Conservation (phyloP, 352 stramenopile species). For the Globisporangium polare region DNA sequence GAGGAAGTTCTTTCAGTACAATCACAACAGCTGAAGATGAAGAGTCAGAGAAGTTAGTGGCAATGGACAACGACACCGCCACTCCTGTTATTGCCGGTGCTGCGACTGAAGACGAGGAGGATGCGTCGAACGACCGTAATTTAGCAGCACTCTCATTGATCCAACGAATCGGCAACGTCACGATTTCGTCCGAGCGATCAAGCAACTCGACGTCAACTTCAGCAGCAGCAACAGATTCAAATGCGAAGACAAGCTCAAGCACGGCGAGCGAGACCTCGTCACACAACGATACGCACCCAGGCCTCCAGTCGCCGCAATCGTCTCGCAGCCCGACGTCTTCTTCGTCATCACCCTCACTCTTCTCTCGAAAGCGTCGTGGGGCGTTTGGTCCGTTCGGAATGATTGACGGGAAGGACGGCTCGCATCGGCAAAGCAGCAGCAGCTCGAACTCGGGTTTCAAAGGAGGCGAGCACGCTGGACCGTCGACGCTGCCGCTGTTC, state of each 20-base stretch:
- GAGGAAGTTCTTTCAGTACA: background rate
- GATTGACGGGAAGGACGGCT: slow-evolving; percentile 2
- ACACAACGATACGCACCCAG: background rate
- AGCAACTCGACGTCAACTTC: background rate
- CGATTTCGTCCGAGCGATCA: slow-evolving; percentile 45
- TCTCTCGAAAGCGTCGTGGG: slow-evolving; percentile 19
- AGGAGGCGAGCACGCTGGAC: background rate
- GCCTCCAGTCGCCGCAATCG: slow-evolving; percentile 12
- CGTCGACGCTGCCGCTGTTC: slow-evolving; percentile 25
- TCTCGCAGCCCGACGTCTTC: slow-evolving; percentile 13
- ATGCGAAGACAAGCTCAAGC: background rate
- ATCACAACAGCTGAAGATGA: background rate
- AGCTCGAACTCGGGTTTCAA: background rate
- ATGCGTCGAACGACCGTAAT: slow-evolving; percentile 13
- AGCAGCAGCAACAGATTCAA: background rate
- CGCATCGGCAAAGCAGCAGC: background rate
- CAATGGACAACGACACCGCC: background rate
- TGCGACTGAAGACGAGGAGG: background rate
- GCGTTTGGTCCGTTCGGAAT: slow-evolving; percentile 9
- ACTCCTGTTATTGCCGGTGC: background rate
- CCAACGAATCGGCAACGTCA: slow-evolving; percentile 73
- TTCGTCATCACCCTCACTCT: slow-evolving; percentile 12
- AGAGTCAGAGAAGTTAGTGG: background rate
- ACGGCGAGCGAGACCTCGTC: background rate
- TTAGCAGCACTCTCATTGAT: slow-evolving; percentile 61